Base-by-base conservation (phyloP, 139 green algal genomes). In the Tetraselmis striata region DNA sequence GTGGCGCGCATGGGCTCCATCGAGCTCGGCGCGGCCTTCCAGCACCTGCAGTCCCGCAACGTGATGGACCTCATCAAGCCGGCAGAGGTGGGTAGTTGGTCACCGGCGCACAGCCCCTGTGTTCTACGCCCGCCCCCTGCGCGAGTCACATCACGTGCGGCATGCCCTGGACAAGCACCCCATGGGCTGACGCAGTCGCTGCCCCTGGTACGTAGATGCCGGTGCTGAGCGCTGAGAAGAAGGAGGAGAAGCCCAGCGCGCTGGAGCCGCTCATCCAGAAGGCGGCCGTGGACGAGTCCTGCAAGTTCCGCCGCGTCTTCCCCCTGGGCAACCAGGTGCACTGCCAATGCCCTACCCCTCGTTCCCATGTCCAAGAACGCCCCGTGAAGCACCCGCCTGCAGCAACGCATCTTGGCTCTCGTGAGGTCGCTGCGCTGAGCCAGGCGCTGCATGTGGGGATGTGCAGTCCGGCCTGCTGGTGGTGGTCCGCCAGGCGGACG, bases 381-480 rank as follows among this genome's bases (percentile, higher is more conserved):
- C 58, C n/a, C n/a, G n/a, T n/a, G n/a, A n/a, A n/a, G n/a, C n/a
- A n/a, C n/a, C n/a, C n/a, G n/a, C n/a, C n/a, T n/a, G n/a, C n/a
- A n/a, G n/a, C n/a, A n/a, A n/a, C n/a, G n/a, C n/a, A n/a, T n/a
- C n/a, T n/a, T n/a, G n/a, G n/a, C n/a, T n/a, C n/a, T n/a, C n/a
- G n/a, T n/a, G n/a, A n/a, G n/a, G n/a, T n/a, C n/a, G n/a, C n/a
- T n/a, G n/a, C n/a, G n/a, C n/a, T n/a, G n/a, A n/a, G n/a, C n/a
- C n/a, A n/a, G n/a, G n/a, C n/a, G n/a, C n/a, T n/a, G n/a, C n/a
- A n/a, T n/a, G n/a, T n/a, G n/a, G n/a, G n/a, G n/a, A n/a, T n/a
- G n/a, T n/a, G n/a, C n/a, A n/a, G n/a, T n/a, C 79, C 22, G 89
- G 95, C 87, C 80, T 98, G 85, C 86, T 98, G 78, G 93, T 86